phyloP scores from a whole-genome alignment of 331 rosid genomes.

The Saraca asoca region DNA sequence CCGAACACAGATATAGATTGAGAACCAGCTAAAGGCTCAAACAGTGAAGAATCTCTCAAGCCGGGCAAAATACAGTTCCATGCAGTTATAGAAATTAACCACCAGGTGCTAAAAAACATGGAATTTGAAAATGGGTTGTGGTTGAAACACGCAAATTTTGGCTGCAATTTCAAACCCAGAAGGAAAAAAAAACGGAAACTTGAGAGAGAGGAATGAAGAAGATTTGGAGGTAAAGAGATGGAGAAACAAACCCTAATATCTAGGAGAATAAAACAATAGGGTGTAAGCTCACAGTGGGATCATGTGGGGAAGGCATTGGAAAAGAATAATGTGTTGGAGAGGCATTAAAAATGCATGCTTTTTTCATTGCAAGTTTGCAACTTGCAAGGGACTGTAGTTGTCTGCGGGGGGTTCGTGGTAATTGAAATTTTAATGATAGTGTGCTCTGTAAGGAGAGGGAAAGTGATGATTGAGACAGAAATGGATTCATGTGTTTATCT shows the following conservation, averaged over 20 bases:
- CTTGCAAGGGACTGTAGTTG: too few relatives aligned
- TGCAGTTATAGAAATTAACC: slow-evolving; percentile 31
- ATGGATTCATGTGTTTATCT: too few relatives aligned
- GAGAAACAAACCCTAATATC: slow-evolving; percentile 30
- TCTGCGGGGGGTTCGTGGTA: slow-evolving; percentile 2
- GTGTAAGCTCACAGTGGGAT: not conserved
- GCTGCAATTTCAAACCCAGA: not conserved
- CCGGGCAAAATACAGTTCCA: slow-evolving; percentile 10
- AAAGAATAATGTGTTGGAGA: not conserved
- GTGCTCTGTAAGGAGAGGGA: too few relatives aligned
- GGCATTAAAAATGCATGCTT: slow-evolving; percentile 28
- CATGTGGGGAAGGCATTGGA: slow-evolving; percentile 16
- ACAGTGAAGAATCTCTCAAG: slow-evolving; percentile 20
- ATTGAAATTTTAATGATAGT: too few relatives aligned
- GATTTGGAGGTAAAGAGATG: not conserved
- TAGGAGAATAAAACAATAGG: too few relatives aligned
- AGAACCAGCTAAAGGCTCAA: not conserved
- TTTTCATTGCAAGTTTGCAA: not conserved
- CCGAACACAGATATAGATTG: not conserved
- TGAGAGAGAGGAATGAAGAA: not conserved
- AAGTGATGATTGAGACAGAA: too few relatives aligned
- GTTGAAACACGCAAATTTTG: slow-evolving; percentile 16
- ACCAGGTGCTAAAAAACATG: not conserved
- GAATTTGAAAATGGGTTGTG: slow-evolving; percentile 17
- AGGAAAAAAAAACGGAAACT: not conserved